Percentiles rank a stretch among this genome's conserved stretches.
phyloP scores from a whole-genome alignment of 2,329 filamentous ascomycete species.

The Beauveria sp. region DNA sequence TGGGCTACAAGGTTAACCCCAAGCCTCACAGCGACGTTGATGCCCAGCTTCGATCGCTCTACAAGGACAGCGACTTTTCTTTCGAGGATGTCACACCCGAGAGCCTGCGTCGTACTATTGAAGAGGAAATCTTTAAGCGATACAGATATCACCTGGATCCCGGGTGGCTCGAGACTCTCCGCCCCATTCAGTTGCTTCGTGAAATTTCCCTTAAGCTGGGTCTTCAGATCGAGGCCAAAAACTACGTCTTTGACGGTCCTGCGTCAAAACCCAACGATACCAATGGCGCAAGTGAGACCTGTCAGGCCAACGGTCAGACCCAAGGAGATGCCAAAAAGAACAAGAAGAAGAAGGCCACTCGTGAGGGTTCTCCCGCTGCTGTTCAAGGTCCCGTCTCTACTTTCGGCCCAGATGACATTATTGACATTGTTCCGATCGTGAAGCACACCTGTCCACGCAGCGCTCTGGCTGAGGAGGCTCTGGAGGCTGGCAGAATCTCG shows the following conservation, averaged over 20 bases:
- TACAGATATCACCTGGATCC: slow-evolving; percentile 68
- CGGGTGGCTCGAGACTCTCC: slow-evolving; percentile 60
- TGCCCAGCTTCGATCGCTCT: slow-evolving; percentile 63
- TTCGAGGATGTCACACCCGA: slow-evolving; percentile 76
- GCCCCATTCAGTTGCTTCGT: slow-evolving; percentile 76
- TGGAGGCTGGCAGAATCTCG: slow-evolving; percentile 95
- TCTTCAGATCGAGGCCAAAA: slow-evolving; percentile 73
- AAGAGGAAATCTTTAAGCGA: slow-evolving; percentile 61
- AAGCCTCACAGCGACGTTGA: slow-evolving; percentile 74
- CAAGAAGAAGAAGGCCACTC: slow-evolving; percentile 57
- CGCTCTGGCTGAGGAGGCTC: slow-evolving; percentile 83
- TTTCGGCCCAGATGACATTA: slow-evolving; percentile 76
- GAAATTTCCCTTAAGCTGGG: slow-evolving; percentile 86
- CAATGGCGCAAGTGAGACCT: slow-evolving; percentile 26
- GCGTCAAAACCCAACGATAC: slow-evolving; percentile 19
- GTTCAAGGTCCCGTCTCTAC: slow-evolving; percentile 32
- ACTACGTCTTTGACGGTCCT: slow-evolving; percentile 28
- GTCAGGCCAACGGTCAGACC: slow-evolving; percentile 31
- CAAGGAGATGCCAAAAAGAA: slow-evolving; percentile 45
- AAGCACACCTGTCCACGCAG: slow-evolving; percentile 93
- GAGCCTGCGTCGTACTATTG: slow-evolving; percentile 59
- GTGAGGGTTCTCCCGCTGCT: slow-evolving; percentile 45
- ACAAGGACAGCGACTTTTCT: slow-evolving; percentile 71
- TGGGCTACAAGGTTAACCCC: slow-evolving; percentile 70
- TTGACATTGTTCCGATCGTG: slow-evolving; percentile 88